Percentiles rank a stretch among this genome's conserved stretches.
These are phyloP conservation scores for Candida cerambycidarum DNA, from an alignment of 805 yeast species.

Conservation along the genomic window DNA sequence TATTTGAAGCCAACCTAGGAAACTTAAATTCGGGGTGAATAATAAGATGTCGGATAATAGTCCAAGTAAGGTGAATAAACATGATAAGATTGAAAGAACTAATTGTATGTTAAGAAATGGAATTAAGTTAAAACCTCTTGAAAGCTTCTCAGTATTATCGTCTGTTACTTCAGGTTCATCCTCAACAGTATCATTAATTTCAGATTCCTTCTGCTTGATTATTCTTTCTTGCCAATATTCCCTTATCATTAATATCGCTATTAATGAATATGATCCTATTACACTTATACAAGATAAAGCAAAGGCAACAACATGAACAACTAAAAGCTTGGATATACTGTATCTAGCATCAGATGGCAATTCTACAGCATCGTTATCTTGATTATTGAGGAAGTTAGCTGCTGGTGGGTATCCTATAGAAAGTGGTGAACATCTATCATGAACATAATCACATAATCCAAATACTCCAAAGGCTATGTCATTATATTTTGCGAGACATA, in stretches of 20 bases:
- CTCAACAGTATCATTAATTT: neutral
- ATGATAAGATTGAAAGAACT: slow-evolving; percentile 63
- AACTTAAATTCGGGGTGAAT: slow-evolving; percentile 71
- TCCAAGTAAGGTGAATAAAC: slow-evolving; percentile 66
- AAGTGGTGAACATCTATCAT: slow-evolving; percentile 31
- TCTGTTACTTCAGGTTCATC: neutral
- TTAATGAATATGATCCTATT: slow-evolving; percentile 1
- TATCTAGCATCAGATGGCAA: slow-evolving; percentile 43
- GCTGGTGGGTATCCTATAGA: slow-evolving; percentile 35
- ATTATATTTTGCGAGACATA: slow-evolving; percentile 32
- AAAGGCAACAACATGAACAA: slow-evolving; percentile 43
- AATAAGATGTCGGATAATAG: slow-evolving; percentile 80
- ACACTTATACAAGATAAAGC: slow-evolving; percentile 24
- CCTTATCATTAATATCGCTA: neutral
- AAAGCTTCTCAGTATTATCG: neutral
- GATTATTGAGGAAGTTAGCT: neutral
- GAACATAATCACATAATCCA: slow-evolving; percentile 36
- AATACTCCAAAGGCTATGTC: slow-evolving; percentile 44
- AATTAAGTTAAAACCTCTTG: slow-evolving; percentile 18
- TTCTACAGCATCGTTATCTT: slow-evolving; percentile 22
- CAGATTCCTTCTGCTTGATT: slow-evolving; percentile 1
- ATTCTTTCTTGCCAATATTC: slow-evolving; percentile 2
- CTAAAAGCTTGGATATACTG: slow-evolving; percentile 39
- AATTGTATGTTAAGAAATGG: slow-evolving; percentile 51
- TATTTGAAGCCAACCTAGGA: slow-evolving; percentile 84